Conservation (phyloP, 768 basidiomycete species). For the Leucogyrophana mollusca region DNA sequence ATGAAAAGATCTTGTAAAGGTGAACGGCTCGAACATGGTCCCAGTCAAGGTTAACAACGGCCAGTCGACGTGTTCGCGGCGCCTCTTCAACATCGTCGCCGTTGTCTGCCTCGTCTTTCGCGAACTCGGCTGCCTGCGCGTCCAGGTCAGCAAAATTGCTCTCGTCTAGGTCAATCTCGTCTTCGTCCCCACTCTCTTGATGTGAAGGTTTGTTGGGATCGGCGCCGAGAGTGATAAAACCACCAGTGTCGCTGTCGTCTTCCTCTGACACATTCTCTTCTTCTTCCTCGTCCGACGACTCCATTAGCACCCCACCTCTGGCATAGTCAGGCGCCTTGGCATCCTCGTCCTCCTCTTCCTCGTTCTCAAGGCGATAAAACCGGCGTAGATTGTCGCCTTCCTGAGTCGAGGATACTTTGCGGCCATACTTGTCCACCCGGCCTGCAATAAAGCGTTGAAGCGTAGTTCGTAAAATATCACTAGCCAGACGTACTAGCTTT, state of each 20-base stretch:
- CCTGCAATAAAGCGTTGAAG: slow-evolving; percentile 32
- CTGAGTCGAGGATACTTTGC: slow-evolving; percentile 62
- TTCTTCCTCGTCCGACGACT: slow-evolving; percentile 83
- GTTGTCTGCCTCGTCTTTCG: slow-evolving; percentile 45
- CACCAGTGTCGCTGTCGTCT: slow-evolving; percentile 46
- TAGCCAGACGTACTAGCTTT: slow-evolving; percentile 22
- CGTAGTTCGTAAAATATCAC: slow-evolving; percentile 6
- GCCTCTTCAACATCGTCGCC: slow-evolving; percentile 38
- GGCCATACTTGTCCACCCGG: slow-evolving; percentile 89
- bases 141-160: slow-evolving; percentile 67
- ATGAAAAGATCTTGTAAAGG: slow-evolving; percentile 90
- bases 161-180: slow-evolving; percentile 81
- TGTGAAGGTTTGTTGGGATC: slow-evolving; percentile 37
- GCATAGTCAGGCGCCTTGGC: slow-evolving; percentile 66
- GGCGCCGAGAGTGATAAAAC: slow-evolving; percentile 49
- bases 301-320: slow-evolving; percentile 82
- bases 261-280: slow-evolving; percentile 22
- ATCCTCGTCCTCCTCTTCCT: slow-evolving; percentile 33
- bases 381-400: slow-evolving; percentile 74
- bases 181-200: slow-evolving; percentile 36
- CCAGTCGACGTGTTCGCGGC: slow-evolving; percentile 66
- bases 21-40: slow-evolving; percentile 90
- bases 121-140: slow-evolving; percentile 67
- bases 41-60: slow-evolving; percentile 97
- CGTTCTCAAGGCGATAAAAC: slow-evolving; percentile 73